Conservation (phyloP, 129 eudicot species). For the Rutidosis leptorrhynchoides region DNA sequence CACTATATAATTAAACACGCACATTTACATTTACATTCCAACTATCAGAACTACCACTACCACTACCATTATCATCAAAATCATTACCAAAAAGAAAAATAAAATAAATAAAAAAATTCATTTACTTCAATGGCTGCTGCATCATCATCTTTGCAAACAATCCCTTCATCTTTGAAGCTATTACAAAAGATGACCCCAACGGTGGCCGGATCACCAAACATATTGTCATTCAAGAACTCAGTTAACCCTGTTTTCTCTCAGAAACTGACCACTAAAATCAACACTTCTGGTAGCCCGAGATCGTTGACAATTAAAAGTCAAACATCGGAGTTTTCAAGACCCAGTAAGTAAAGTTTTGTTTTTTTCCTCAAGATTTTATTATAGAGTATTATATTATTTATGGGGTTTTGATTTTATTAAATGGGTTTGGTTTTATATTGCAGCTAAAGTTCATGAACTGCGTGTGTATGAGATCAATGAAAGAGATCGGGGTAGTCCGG, state of each 20-base stretch:
- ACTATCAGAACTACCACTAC: no score
- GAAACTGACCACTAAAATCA: conserved; percentile 19
- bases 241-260: conserved; percentile 13
- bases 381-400: no score
- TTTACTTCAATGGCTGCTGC: conserved; percentile 34
- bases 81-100: no score
- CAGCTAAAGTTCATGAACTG: conserved; percentile 67
- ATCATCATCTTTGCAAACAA: conserved; percentile 36
- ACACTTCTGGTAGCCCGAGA: conserved; percentile 17
- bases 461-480: conserved; percentile 81
- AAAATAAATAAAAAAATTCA: neutral
- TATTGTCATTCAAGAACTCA: conserved; percentile 28
- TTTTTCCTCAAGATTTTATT: neutral
- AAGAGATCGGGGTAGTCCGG: conserved; percentile 86
- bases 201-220: conserved; percentile 22
- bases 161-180: conserved; percentile 40
- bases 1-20: no score
- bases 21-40: no score
- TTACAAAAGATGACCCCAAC: conserved; percentile 12
- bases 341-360: conserved; percentile 37
- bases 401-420: neutral
- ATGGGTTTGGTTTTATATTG: conserved; percentile 9
- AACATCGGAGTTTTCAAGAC: conserved; percentile 40
- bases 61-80: neutral
- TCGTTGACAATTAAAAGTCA: conserved; percentile 45